Conservation (phyloP, 148 eudicot genomes). For the Rhododendron mucronatum region DNA sequence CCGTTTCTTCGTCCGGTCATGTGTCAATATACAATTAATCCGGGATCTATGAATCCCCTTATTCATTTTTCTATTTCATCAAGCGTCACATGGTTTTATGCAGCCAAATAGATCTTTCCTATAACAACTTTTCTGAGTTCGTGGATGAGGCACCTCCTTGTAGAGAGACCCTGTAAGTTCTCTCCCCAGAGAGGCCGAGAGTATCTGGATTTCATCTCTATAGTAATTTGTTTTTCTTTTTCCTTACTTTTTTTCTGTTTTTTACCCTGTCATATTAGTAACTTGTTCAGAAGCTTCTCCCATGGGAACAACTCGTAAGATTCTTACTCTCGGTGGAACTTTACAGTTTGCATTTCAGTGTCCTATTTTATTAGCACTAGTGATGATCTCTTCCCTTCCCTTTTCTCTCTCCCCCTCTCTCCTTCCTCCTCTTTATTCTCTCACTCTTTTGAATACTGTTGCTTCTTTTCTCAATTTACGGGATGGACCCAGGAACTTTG, state of each 20-base stretch:
- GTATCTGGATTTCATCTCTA: background rate
- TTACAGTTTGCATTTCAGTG: background rate
- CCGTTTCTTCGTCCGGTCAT: background rate
- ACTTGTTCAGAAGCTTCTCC: too few relatives aligned
- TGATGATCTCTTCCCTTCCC: background rate
- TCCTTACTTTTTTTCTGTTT: background rate
- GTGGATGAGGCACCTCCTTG: constrained; percentile 29
- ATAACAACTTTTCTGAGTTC: constrained; percentile 40
- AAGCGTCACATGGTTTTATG: background rate
- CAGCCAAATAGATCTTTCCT: constrained; percentile 60
- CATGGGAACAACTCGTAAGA: too few relatives aligned
- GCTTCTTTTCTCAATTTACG: background rate
- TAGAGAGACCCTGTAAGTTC: constrained; percentile 35
- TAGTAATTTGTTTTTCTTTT: background rate
- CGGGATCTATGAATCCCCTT: too few relatives aligned
- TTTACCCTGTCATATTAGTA: background rate
- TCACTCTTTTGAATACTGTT: background rate
- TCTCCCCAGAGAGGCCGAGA: background rate
- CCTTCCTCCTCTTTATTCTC: background rate
- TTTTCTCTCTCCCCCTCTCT: background rate
- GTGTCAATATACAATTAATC: too few relatives aligned
- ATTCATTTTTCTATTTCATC: background rate
- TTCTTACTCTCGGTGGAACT: background rate
- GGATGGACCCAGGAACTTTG: constrained; percentile 27
- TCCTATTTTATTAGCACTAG: background rate